Evolutionary conservation across 345 rosid genomes (phyloP).

Genomic region (Microcos paniculata): DNA sequence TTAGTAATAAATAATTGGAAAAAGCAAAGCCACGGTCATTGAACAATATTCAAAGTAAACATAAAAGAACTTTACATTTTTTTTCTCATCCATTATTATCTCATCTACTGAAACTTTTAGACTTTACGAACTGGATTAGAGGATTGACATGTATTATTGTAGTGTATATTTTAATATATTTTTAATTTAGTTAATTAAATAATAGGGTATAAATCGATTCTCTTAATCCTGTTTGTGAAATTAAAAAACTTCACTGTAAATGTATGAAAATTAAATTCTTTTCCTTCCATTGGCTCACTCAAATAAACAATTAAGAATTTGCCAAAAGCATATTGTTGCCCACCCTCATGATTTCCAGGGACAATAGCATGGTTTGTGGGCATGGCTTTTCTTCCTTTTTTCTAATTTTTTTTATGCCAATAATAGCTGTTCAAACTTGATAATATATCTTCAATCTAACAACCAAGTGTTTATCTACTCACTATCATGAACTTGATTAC

Average conservation of each 20-base stretch:
- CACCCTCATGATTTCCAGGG: conserved; percentile 28
- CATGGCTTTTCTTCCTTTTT: conserved; percentile 3
- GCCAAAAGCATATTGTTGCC: conserved; percentile 15
- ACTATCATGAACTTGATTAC: neutral
- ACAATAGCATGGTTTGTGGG: conserved; percentile 27
- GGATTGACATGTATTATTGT: too few relatives aligned
- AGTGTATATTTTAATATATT: too few relatives aligned
- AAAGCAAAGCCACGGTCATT: conserved; percentile 36
- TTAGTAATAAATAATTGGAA: conserved; percentile 3
- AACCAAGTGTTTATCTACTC: neutral
- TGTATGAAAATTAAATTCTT: too few relatives aligned
- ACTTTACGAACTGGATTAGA: too few relatives aligned
- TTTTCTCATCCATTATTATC: too few relatives aligned
- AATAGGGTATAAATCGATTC: too few relatives aligned
- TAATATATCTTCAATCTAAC: neutral
- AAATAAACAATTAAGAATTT: neutral
- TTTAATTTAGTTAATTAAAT: too few relatives aligned
- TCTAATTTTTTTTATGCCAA: neutral
- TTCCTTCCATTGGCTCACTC: conserved; percentile 13
- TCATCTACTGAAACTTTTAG: too few relatives aligned
- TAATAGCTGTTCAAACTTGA: neutral
- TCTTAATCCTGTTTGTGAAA: too few relatives aligned
- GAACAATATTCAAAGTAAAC: conserved; percentile 41
- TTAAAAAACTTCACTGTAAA: too few relatives aligned
- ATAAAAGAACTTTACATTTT: conserved; percentile 34